phyloP scores from a whole-genome alignment of 176 grass and related monocot species.

The Canna indica region DNA sequence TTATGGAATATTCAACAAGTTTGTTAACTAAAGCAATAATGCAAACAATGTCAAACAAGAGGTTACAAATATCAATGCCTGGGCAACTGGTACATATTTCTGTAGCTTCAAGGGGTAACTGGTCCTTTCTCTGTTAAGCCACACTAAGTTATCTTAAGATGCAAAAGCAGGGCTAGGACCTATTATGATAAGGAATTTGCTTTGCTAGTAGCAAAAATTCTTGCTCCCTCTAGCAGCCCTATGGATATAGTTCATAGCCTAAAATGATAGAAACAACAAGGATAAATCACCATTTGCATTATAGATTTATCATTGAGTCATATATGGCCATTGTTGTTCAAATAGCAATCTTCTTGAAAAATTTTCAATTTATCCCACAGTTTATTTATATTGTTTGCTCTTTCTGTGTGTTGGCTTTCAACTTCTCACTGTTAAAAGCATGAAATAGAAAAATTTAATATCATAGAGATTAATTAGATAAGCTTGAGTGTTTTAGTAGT shows the following conservation, averaged over 20 bases:
- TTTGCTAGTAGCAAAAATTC: too few species aligned
- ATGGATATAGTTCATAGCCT: neutral
- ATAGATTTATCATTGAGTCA: neutral
- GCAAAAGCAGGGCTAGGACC: neutral
- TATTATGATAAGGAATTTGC: neutral
- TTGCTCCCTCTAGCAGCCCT: neutral
- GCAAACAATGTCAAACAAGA: too few species aligned
- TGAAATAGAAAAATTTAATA: neutral
- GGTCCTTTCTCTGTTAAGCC: too few species aligned
- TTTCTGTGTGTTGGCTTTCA: neutral
- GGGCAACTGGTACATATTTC: too few species aligned
- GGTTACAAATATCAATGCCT: too few species aligned
- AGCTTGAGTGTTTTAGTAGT: neutral
- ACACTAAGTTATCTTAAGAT: too few species aligned
- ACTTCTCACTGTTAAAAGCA: neutral
- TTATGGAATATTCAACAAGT: neutral
- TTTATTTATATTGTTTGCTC: neutral
- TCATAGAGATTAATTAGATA: neutral
- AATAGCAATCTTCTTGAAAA: neutral
- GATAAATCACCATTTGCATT: neutral
- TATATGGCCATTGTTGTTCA: neutral
- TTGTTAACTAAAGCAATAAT: neutral
- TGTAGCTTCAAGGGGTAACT: too few species aligned
- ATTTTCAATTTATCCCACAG: neutral
- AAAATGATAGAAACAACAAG: neutral